These are phyloP conservation scores for Tetracladium maxilliforme DNA, from an alignment of 2,329 filamentous ascomycete species.

Conservation along the genomic window DNA sequence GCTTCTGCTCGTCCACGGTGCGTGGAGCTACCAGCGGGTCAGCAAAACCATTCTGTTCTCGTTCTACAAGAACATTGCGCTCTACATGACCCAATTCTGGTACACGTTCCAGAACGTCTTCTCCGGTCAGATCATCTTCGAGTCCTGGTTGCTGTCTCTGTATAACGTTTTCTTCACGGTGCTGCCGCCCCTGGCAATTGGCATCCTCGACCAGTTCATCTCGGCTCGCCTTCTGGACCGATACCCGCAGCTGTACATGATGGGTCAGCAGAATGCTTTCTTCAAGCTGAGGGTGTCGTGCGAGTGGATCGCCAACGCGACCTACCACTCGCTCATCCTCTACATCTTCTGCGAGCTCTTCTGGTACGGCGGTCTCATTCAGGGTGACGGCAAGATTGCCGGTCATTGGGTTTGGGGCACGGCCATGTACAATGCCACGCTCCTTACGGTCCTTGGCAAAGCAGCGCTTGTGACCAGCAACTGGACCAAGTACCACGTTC, in stretches of 20 bases:
- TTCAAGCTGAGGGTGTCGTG: slow-evolving; percentile 89
- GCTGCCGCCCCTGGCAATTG: slow-evolving; percentile 81
- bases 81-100: slow-evolving; percentile 99
- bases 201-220: slow-evolving; percentile 95
- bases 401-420: slow-evolving; percentile 99
- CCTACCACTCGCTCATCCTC: slow-evolving; percentile 90
- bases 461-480: slow-evolving; percentile 90
- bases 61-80: slow-evolving; percentile 97
- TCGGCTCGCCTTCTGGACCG: slow-evolving; percentile 85
- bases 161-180: slow-evolving; percentile 99
- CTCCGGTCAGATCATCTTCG: slow-evolving; percentile 94
- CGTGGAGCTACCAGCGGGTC: slow-evolving; percentile 95
- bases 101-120: slow-evolving; percentile 98
- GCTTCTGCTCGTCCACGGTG: slow-evolving; percentile 82
- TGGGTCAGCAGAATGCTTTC: slow-evolving; percentile 85
- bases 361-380: slow-evolving; percentile 66
- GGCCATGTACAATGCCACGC: slow-evolving; percentile 83
- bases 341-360: slow-evolving; percentile 75
- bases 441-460: slow-evolving; percentile 87
- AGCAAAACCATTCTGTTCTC: slow-evolving; percentile 96
- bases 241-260: slow-evolving; percentile 88
- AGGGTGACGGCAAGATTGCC: slow-evolving; percentile 64
- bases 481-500: slow-evolving; percentile 96
- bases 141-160: slow-evolving; percentile 98
- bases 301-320: slow-evolving; percentile 85